Percentiles rank a stretch among this genome's conserved stretches.
phyloP scores from a whole-genome alignment of 78 protist genomes.

The Dictyostelium capitatum region DNA sequence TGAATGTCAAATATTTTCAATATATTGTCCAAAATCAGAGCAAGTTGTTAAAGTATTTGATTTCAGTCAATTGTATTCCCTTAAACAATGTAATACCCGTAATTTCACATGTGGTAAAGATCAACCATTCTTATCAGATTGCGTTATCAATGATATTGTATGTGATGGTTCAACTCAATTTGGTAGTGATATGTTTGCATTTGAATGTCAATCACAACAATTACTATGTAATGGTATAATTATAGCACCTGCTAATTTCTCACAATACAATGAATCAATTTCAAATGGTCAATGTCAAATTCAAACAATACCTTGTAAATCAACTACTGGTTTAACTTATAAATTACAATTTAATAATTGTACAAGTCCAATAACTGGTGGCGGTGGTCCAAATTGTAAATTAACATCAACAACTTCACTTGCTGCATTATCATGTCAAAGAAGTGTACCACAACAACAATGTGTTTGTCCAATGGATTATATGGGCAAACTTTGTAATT shows the following conservation, averaged over 20 bases:
- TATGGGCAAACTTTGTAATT: neutral
- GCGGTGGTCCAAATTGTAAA: neutral
- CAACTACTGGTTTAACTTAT: neutral
- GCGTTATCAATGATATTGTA: neutral
- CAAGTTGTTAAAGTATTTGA: neutral
- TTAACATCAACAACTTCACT: neutral
- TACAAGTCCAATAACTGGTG: neutral
- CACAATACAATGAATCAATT: slow-evolving; percentile 11
- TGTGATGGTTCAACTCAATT: slow-evolving; percentile 41
- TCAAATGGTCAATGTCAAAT: slow-evolving; percentile 42
- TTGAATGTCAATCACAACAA: slow-evolving; percentile 9
- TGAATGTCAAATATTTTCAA: slow-evolving; percentile 19
- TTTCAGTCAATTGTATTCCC: slow-evolving; percentile 20
- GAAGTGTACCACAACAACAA: neutral
- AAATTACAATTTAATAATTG: neutral
- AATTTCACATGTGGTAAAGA: neutral
- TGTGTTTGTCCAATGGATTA: slow-evolving; percentile 61
- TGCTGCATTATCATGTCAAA: neutral
- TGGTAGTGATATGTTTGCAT: slow-evolving; percentile 34
- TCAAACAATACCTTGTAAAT: neutral
- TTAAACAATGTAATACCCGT: neutral
- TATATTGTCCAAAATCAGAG: slow-evolving; percentile 2
- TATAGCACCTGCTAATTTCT: slow-evolving; percentile 1
- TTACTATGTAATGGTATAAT: slow-evolving; percentile 25
- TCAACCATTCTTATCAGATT: neutral